These are phyloP conservation scores for Pythium aphanidermatum DNA, from an alignment of 352 stramenopile species.

Conservation along the genomic window DNA sequence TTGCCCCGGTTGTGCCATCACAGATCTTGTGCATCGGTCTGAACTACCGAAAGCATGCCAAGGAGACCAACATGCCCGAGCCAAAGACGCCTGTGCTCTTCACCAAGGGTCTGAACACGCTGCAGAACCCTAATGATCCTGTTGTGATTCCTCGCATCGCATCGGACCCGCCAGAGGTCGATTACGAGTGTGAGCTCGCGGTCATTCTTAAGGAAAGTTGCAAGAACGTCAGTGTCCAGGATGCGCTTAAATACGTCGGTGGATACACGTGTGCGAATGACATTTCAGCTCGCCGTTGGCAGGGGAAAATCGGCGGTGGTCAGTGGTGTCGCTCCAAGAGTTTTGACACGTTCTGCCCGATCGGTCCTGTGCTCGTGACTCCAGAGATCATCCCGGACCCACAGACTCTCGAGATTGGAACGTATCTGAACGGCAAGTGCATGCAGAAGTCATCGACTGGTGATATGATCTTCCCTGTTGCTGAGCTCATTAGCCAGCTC, in stretches of 20 bases:
- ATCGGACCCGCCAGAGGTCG: slow-evolving; percentile 60
- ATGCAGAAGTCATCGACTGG: slow-evolving; percentile 86
- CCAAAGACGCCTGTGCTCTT: slow-evolving; percentile 81
- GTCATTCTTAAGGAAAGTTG: slow-evolving; percentile 80
- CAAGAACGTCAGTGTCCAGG: slow-evolving; percentile 77
- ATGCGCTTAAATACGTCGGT: slow-evolving; percentile 82
- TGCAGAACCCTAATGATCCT: slow-evolving; percentile 70
- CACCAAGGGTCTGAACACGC: slow-evolving; percentile 78
- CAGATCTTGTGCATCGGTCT: slow-evolving; percentile 86
- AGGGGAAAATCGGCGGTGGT: slow-evolving; percentile 76
- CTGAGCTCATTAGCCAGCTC: slow-evolving; percentile 84
- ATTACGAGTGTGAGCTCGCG: slow-evolving; percentile 90
- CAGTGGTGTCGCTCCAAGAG: slow-evolving; percentile 88
- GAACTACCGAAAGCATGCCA: slow-evolving; percentile 88
- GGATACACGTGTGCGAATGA: slow-evolving; percentile 88
- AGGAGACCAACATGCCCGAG: slow-evolving; percentile 84
- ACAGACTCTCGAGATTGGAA: slow-evolving; percentile 70
- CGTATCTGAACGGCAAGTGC: slow-evolving; percentile 72
- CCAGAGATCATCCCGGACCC: slow-evolving; percentile 67
- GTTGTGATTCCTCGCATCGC: slow-evolving; percentile 79
- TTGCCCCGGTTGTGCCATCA: slow-evolving; percentile 71
- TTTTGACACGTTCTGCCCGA: slow-evolving; percentile 89
- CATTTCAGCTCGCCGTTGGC: slow-evolving; percentile 85
- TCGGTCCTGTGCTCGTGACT: slow-evolving; percentile 83
- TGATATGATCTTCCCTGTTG: slow-evolving; percentile 91